Percentiles rank a stretch among this genome's conserved stretches.
These are phyloP conservation scores for Neofusicoccum kwambonambiense DNA, from an alignment of 2,329 filamentous ascomycete species.

Conservation along the genomic window DNA sequence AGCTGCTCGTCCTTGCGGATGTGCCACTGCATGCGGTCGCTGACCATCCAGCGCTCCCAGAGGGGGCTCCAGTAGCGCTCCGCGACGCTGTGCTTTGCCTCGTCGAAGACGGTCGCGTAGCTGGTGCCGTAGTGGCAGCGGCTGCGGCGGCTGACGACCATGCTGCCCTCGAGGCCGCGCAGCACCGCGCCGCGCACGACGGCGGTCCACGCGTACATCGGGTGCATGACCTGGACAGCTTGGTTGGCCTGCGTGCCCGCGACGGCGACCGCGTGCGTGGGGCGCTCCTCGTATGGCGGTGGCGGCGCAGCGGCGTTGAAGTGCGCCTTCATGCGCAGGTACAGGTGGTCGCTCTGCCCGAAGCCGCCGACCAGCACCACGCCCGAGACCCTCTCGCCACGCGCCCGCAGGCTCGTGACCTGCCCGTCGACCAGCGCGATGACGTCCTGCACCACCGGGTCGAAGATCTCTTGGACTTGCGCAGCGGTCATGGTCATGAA, in stretches of 20 bases:
- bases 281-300: slow-evolving; percentile 62
- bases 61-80: slow-evolving; percentile 78
- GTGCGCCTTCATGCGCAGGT: slow-evolving; percentile 67
- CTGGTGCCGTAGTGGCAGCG: slow-evolving; percentile 78
- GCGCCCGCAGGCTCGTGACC: slow-evolving; percentile 39
- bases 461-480: slow-evolving; percentile 69
- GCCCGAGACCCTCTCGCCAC: slow-evolving; percentile 46
- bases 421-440: slow-evolving; percentile 45
- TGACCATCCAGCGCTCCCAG: slow-evolving; percentile 82
- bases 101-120: slow-evolving; percentile 78
- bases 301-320: slow-evolving; percentile 57
- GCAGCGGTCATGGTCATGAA: slow-evolving; percentile 70
- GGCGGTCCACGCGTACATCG: slow-evolving; percentile 78
- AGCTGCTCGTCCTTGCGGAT: slow-evolving; percentile 76
- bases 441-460: slow-evolving; percentile 66
- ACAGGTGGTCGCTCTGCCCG: slow-evolving; percentile 72
- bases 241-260: slow-evolving; percentile 62
- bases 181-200: slow-evolving; percentile 76
- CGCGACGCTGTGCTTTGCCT: slow-evolving; percentile 67
- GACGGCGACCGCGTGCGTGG: slow-evolving; percentile 61
- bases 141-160: slow-evolving; percentile 72
- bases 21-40: slow-evolving; percentile 82
- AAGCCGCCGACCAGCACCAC: slow-evolving; percentile 82
- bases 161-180: slow-evolving; percentile 72
- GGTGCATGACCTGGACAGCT: slow-evolving; percentile 64